A percentile compares a stretch with the other conserved stretches of the same genome.
These are phyloP conservation scores for Salvia miltiorrhiza DNA, from an alignment of 257 asterid species.

Conservation along the genomic window DNA sequence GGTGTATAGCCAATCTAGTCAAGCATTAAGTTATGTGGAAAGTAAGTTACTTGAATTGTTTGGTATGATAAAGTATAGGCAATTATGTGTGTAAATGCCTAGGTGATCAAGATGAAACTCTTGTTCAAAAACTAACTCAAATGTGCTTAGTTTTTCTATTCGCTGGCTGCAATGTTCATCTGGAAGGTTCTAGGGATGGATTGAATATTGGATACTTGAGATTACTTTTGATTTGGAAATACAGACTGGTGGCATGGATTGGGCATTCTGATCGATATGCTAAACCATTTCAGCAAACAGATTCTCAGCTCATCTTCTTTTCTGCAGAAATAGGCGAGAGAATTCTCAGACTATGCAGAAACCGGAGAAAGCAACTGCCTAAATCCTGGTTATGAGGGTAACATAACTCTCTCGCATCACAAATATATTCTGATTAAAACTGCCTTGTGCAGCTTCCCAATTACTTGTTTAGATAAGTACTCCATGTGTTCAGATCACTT, in stretches of 20 bases:
- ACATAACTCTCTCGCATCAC: slow-evolving; percentile 9
- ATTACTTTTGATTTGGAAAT: not conserved
- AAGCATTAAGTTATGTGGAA: not conserved
- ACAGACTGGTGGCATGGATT: not conserved
- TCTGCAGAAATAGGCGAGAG: slow-evolving; percentile 46
- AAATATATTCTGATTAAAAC: not conserved
- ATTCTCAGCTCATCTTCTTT: not conserved
- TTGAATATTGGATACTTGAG: not conserved
- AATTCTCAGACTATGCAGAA: slow-evolving; percentile 18
- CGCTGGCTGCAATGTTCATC: not conserved
- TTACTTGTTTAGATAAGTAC: slow-evolving; percentile 1
- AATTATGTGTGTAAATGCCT: not conserved
- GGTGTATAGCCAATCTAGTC: not conserved
- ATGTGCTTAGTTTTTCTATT: not conserved
- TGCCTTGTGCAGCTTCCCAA: not conserved
- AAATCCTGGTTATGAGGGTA: slow-evolving; percentile 29
- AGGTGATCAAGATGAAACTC: not conserved
- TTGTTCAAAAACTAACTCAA: not conserved
- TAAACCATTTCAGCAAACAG: not conserved
- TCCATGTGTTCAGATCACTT: not conserved
- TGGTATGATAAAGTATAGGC: not conserved
- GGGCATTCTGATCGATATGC: not conserved
- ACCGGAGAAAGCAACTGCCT: slow-evolving; percentile 40
- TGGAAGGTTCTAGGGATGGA: not conserved
- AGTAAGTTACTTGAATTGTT: slow-evolving; percentile 25